Evolutionary conservation across 2,329 filamentous ascomycete species (phyloP), one percentile per base, ranked within the genome.

Genomic region (Zymoseptoria tritici): DNA sequence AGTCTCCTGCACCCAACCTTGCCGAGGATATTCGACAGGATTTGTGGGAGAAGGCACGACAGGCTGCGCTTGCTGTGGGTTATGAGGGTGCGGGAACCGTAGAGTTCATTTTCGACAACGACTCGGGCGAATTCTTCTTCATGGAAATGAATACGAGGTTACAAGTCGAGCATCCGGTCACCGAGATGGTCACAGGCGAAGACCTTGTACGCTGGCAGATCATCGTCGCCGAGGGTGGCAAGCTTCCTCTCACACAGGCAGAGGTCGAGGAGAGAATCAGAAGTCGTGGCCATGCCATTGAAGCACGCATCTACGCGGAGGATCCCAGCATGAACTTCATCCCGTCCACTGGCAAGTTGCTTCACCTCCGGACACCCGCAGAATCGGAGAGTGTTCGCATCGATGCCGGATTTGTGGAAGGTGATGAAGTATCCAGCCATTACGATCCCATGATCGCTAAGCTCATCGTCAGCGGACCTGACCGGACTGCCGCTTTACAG

Each of bases 361-460:
- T 95, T 4, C 90, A 97, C 73, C 84, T 97, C 9, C 83, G 84
- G 36, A 91, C 89, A 1, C 92, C 93, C 0, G 73, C 78, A 54
- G 78, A 82, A 5, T 83, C 85, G 46, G 81, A 87, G 0, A 88
- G 91, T 64, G 83, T 97, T 31, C 86, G 94, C 49, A 91, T 99
- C 65, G 94, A 99, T 70, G 91, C 92, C 52, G 94, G 94, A 1
- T 97, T 97, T 73, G 84, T 92, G 26, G 83, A 91, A 66, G 94
- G 94, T 24, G 93, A 96, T 72, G 90, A 91, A 63, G 90, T 99
- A 2, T 95, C 92, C 0, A 90, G 93, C 60, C 90, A 94, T 57
- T 99, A 99, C 74, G 94, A 99, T 68, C 94, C 94, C 26, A 99
- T 99, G 94, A 96, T 99, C 66, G 90, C 94, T 52, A 99, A 99